Percentiles rank a stretch among this genome's conserved stretches.
phyloP scores from a whole-genome alignment of 352 stramenopile species.

The Phytophthora constricta region DNA sequence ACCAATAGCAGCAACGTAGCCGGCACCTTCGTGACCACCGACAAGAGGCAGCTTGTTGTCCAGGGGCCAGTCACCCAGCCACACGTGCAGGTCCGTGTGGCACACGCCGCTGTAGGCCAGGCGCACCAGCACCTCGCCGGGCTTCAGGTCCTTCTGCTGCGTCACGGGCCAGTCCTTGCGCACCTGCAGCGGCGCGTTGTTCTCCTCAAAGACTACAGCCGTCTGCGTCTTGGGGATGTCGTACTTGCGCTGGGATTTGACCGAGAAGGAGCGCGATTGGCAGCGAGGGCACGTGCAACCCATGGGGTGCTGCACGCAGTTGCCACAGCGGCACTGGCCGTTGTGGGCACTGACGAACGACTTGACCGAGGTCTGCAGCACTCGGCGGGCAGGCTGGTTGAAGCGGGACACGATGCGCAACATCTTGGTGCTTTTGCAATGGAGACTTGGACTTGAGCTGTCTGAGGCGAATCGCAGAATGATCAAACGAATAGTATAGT shows the following conservation, averaged over 20 bases:
- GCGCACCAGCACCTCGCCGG: constrained; percentile 54
- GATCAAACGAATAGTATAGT: no score
- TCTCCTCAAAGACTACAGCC: constrained; percentile 50
- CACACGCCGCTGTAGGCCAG: constrained; percentile 54
- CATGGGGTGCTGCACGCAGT: constrained; percentile 30
- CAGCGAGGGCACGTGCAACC: constrained; percentile 25
- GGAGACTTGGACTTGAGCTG: not conserved
- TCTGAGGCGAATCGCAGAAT: constrained; percentile 31
- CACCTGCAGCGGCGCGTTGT: constrained; percentile 49
- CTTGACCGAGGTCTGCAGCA: constrained; percentile 16
- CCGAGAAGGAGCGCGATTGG: constrained; percentile 40
- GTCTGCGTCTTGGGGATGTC: constrained; percentile 58
- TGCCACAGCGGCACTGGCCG: constrained; percentile 35
- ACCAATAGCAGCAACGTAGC: constrained; percentile 52
- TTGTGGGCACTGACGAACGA: constrained; percentile 26
- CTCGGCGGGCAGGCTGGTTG: constrained; percentile 29
- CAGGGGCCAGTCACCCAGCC: constrained; percentile 40
- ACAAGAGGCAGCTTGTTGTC: constrained; percentile 45
- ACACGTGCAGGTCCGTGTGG: constrained; percentile 51
- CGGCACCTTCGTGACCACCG: constrained; percentile 53
- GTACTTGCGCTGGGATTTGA: constrained; percentile 51
- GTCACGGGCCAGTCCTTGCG: constrained; percentile 49
- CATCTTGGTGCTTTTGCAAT: constrained; percentile 14
- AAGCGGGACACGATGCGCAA: constrained; percentile 38
- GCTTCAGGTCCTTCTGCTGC: constrained; percentile 43